Base-by-base conservation (phyloP, 176 grass and related monocot genomes). In the Miscanthus lutarioriparius region DNA sequence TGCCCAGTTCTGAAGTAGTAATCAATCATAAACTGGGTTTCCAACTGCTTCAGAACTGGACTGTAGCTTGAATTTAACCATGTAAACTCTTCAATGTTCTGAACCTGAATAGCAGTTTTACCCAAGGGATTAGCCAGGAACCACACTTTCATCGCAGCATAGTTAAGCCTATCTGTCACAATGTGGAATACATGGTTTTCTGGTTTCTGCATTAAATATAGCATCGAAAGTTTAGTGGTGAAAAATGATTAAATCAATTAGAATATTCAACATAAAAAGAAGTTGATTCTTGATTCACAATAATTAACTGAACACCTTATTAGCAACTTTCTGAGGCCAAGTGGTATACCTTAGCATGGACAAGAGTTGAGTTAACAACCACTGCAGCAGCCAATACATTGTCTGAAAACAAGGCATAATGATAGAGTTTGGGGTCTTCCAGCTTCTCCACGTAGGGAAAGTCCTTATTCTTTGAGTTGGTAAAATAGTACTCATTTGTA, bases 91-190 rank as follows among this genome's bases (percentile, higher is more conserved):
- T 96, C 96, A 81, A 95, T 78, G 70, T 84, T 94, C 90, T 91
- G 91, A 83, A 98, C 82, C 85, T 98, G 85, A 84, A 98, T 80
- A 51, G 86, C 82, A 62, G 93, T 65, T 86, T 92, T 84, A n/a
- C 86, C 89, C 37, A 84, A 83, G 27, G 87, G 91, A 77, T 94
- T 95, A 90, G 91, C 88, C 70, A 96, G 85, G 70, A 98, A 98
- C 96, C 96, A 98, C 96, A 94, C 94, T 81, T 84, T 95, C 91
- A 98, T 96, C 64, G 96, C 91, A 75, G 91, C 93, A 82, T 98
- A 96, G 64, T 96, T 98, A 79, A 96, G 87, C 76, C 80, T 92
- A 84, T 96, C 89, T 0, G 96, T 98, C 63, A 98, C 96, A 36
- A 98, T 86, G 84, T 98, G 96, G 83, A 95, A 98, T 67, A 96